Evolutionary conservation across 2,329 filamentous ascomycete species (phyloP).

Genomic region (Alternaria gaisen): DNA sequence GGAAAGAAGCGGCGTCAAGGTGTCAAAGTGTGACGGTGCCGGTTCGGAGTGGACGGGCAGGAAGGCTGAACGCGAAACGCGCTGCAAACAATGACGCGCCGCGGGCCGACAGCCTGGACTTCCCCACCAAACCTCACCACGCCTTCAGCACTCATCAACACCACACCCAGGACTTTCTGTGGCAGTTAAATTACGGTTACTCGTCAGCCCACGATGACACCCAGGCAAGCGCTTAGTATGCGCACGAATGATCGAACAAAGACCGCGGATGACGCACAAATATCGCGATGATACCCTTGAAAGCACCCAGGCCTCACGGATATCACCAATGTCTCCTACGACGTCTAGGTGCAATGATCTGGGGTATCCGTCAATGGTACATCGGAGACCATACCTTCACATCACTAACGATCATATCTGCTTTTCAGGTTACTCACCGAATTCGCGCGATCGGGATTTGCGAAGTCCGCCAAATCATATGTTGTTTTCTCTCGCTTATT

Average conservation of each 20-base stretch:
- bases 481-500: not conserved
- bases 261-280: not conserved
- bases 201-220: not conserved
- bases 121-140: not conserved
- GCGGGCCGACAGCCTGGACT: not conserved
- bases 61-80: not conserved
- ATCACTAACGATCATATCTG: not conserved
- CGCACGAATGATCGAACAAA: not conserved
- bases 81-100: not conserved
- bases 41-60: not conserved
- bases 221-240: not conserved
- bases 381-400: not conserved
- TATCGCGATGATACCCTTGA: not conserved
- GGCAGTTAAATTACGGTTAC: not conserved
- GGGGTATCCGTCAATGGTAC: not conserved
- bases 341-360: not conserved
- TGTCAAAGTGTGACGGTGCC: conserved; percentile 23
- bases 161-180: not conserved
- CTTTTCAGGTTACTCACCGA: not conserved
- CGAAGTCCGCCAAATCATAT: not conserved
- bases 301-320: not conserved
- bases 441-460: not conserved
- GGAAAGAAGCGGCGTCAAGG: conserved; percentile 20
- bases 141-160: not conserved
- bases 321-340: not conserved